Base-by-base conservation (phyloP, 163 green algal species). In the Scenedesmus sp. region DNA sequence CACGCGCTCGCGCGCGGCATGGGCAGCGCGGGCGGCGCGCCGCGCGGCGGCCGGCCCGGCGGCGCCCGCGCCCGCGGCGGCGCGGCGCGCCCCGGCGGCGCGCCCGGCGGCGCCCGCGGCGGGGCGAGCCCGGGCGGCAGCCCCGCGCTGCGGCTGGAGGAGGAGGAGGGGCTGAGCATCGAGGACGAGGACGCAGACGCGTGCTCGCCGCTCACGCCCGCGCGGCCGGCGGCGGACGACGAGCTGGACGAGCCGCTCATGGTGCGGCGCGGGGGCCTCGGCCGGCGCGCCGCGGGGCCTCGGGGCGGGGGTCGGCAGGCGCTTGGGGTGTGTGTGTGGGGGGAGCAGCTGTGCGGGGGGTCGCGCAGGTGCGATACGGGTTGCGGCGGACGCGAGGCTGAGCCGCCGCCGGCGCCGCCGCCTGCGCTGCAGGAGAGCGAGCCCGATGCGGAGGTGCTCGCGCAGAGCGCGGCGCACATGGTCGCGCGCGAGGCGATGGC, bases 371-470 rank as follows among this genome's bases (percentile, higher is more conserved):
- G n/a, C n/a, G n/a, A n/a, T n/a, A n/a, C n/a, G n/a, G n/a, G n/a
- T n/a, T n/a, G n/a, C n/a, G n/a, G n/a, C n/a, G n/a, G n/a, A n/a
- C n/a, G n/a, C n/a, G n/a, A n/a, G n/a, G n/a, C n/a, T n/a, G n/a
- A n/a, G n/a, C n/a, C n/a, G n/a, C n/a, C n/a, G n/a, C n/a, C n/a
- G n/a, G n/a, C n/a, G n/a, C n/a, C 39, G 6, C 39, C 39, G 39
- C 39, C 10, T 47, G 39, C 51, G 4, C 51, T 60, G 17, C 39
- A 79, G 71, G 71, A 79, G 58, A 47, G 50, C 1, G 71, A 62
- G 71, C 34, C 58, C 29, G 71, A 79, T 66, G 53, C 69, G 47
- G 69, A 77, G 69, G 54, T 77, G 34, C 44, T 77, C 4, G 71
- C 71, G 3, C 71, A 79, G 45, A 62, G 57, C 51, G 71, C 71